Conservation (phyloP, 208 protist species). For the Wallacemonas sp. region DNA sequence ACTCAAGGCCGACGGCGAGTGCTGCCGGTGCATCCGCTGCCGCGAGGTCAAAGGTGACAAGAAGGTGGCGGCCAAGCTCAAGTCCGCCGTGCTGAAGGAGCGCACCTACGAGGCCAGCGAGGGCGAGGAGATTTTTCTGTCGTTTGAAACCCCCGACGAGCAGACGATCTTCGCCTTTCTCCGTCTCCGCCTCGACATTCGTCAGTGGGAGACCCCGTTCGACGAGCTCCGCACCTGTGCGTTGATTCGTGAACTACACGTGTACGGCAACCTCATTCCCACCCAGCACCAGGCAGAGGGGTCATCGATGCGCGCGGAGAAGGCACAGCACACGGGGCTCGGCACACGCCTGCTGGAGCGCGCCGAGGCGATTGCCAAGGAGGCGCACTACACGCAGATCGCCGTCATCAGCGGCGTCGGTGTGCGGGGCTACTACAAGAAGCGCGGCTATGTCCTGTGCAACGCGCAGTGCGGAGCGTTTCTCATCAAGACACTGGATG, state of each 20-base stretch:
- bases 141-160: slow-evolving; percentile 71
- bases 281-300: slow-evolving; percentile 27
- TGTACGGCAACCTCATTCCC: slow-evolving; percentile 89
- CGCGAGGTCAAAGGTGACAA: slow-evolving; percentile 89
- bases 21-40: slow-evolving; percentile 95
- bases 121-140: slow-evolving; percentile 80
- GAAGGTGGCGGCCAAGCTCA: slow-evolving; percentile 42
- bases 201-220: slow-evolving; percentile 93
- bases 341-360: slow-evolving; percentile 96
- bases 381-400: slow-evolving; percentile 89
- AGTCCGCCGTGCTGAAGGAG: slow-evolving; percentile 49
- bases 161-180: slow-evolving; percentile 81
- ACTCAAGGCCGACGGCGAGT: slow-evolving; percentile 87
- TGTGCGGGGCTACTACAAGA: slow-evolving; percentile 97
- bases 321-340: slow-evolving; percentile 97
- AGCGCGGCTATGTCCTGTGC: slow-evolving; percentile 91
- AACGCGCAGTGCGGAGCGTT: slow-evolving; percentile 50
- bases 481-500: slow-evolving; percentile 60
- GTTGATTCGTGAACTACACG: slow-evolving; percentile 98
- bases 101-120: slow-evolving; percentile 70
- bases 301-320: slow-evolving; percentile 40
- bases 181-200: slow-evolving; percentile 68
- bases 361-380: slow-evolving; percentile 95
- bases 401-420: slow-evolving; percentile 98
- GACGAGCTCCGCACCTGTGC: slow-evolving; percentile 89